Base-by-base conservation (phyloP, 176 grass and related monocot genomes). In the Thinopyrum elongatum region DNA sequence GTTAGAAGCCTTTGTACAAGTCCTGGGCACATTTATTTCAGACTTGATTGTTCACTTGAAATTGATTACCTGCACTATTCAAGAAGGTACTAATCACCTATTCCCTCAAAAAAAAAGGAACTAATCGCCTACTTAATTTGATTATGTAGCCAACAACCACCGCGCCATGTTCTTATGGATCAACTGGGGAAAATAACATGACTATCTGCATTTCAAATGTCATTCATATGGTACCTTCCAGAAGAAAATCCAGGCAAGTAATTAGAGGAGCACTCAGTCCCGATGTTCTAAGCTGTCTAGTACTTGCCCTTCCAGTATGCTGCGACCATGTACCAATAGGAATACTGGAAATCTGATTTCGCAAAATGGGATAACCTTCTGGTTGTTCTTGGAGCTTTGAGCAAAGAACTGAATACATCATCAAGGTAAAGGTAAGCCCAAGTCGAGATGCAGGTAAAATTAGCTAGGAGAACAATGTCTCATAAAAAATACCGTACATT, bases 401-500 rank as follows among this genome's bases (percentile, higher is more conserved):
- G 93, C 88, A 95, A 87, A 95, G 81, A 90, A 92, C 93, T 95
- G 88, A 65, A 92, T 81, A 82, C 51, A 83, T 13, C 39, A 86
- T 62, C 10, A 86, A 83, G 29, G 63, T 25, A 41, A 77, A 78
- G 84, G 75, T 88, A 27, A 90, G 81, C 8, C 78, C 23, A 72
- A 42, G 62, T 86, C 9, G 21, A 80, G 47, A 58, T 17, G n/a
- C 39, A 57, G 1, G 36, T 76, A 69, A 80, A 85, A 82, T 73
- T 68, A 85, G 64, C 57, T 82, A 77, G 7, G 55, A 66, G 33
- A 65, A 86, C 49, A 3, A 68, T 77, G 51, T 55, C 34, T 82
- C 19, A 70, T 61, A 82, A 70, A 61, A 15, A 78, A 78, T 76
- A 73, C 75, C 74, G 19, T 95, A 95, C 93, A 92, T 90, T 86